Evolutionary conservation across 31 red algal genomes (phyloP).

Genomic region (Porphyra umbilicalis): DNA sequence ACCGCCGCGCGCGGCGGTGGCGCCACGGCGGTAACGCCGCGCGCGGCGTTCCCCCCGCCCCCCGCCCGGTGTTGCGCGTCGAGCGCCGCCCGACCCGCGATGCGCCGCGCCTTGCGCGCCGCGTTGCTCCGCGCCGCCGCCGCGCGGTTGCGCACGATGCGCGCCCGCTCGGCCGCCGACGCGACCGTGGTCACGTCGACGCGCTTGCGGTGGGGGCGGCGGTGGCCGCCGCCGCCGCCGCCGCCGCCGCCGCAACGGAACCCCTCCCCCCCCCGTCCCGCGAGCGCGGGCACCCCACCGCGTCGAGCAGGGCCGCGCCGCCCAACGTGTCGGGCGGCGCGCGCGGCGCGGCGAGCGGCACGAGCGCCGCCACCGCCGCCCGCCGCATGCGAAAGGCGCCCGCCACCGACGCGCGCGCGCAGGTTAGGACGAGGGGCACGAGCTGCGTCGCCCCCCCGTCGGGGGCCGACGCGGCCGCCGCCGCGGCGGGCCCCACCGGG

Average conservation of each 20-base stretch:
- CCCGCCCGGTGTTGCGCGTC: no score
- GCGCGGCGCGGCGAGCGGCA: background rate
- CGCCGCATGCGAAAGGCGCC: background rate
- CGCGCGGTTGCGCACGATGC: background rate
- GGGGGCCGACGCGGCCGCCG: background rate
- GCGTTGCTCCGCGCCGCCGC: background rate
- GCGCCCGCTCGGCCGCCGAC: background rate
- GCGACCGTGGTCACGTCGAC: background rate
- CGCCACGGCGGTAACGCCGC: no score
- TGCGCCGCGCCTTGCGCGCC: background rate
- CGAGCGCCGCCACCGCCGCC: background rate
- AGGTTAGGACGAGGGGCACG: background rate
- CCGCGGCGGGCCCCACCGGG: background rate
- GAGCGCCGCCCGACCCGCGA: no score
- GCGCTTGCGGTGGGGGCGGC: background rate
- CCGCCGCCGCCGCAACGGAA: background rate
- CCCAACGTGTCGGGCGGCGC: background rate
- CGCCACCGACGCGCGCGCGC: background rate
- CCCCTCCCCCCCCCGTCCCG: no score
- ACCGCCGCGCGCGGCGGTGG: no score
- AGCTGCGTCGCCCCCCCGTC: background rate
- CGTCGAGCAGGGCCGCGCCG: no score
- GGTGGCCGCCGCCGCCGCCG: background rate
- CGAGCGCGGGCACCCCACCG: no score
- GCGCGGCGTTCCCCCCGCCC: no score